Evolutionary conservation across 192 early-diverging fungal species (phyloP), one percentile per base, ranked within the genome.

Genomic region (Funneliformis geosporum): DNA sequence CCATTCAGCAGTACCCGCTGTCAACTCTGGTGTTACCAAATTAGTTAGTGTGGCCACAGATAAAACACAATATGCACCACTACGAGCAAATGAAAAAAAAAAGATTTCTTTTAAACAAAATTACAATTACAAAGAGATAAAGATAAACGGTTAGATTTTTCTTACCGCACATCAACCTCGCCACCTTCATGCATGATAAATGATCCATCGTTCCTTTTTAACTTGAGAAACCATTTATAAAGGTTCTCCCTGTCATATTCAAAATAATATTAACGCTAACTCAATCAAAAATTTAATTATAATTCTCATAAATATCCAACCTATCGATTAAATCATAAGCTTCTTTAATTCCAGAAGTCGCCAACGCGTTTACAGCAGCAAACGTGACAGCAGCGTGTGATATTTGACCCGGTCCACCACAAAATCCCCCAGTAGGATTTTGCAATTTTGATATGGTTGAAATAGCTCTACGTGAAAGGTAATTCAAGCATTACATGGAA

Each of bases 131-230:
- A 33, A 33, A 33, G 33, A 2, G 0, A 33, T 33, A 33, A 42
- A n/a, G 25, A 69, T n/a, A 4, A 68, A 73, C 33, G n/a, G 68
- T 75, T 60, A 73, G 27, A 7, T 18, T 40, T 65, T 78, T 28
- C 47, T 72, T 83, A 88, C 89, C 94, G 87, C 44, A 96, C 91
- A 81, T 99, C 98, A 7, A 95, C 89, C 85, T 99, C 98, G 8
- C 96, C 97, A n/a, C 90, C 96, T 1, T 92, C 84, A 82, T 96
- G 94, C 94, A 98, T 95, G 0, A 84, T 85, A 84, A 97, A 99
- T 4, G 94, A 95, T 9, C 97, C 96, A 84, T 98, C 94, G 0
- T 90, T 83, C 38, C 91, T 91, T 81, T 99, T 99, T 83, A 97
- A 85, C 4, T 84, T 75, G 86, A 96, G 81, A 46, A 99, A 81